phyloP scores from a whole-genome alignment of 495 filamentous ascomycete genomes.

The Neurospora sp. region DNA sequence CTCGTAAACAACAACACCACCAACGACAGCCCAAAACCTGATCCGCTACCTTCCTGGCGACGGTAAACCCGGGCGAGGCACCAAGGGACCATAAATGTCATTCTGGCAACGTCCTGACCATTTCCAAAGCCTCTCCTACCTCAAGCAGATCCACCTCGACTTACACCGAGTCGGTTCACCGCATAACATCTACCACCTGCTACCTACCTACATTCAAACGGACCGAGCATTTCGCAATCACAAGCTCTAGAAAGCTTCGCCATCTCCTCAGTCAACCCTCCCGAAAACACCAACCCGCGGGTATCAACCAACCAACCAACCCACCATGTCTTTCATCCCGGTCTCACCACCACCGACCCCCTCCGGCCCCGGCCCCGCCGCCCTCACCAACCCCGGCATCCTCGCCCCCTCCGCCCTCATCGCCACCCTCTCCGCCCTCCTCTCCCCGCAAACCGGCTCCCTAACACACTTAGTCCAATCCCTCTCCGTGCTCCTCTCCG shows the following conservation, averaged over 20 bases:
- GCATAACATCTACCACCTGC: neutral
- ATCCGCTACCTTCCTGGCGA: neutral
- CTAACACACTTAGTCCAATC: slow-evolving; percentile 35
- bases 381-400: neutral
- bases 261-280: neutral
- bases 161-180: neutral
- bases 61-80: neutral
- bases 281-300: neutral
- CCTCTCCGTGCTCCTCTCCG: slow-evolving; percentile 36
- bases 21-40: neutral
- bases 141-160: neutral
- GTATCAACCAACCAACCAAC: neutral
- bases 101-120: neutral
- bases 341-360: neutral
- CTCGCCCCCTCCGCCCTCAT: neutral
- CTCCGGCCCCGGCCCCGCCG: neutral
- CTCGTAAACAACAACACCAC: neutral
- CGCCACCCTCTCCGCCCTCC: slow-evolving; percentile 1
- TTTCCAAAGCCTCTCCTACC: neutral
- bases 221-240: neutral
- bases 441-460: neutral
- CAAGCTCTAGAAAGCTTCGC: neutral
- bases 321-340: neutral
- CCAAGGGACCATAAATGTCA: neutral
- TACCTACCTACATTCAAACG: neutral